Evolutionary conservation across 1,139 yeast species (phyloP).

Genomic region (Yamadazyma diddensiae): DNA sequence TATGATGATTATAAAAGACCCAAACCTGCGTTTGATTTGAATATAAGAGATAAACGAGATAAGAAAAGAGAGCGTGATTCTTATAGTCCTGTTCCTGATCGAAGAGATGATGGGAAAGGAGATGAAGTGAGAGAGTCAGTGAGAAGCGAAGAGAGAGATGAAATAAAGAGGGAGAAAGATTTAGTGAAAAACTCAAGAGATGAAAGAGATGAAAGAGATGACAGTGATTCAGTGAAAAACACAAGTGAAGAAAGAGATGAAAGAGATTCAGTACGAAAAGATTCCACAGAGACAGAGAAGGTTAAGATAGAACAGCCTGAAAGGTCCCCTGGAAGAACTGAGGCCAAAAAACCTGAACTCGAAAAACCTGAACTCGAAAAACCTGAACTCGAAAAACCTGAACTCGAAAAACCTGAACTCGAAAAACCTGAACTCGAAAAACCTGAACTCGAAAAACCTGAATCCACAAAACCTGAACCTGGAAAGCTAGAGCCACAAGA

Average conservation of each 20-base stretch:
- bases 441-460: too few relatives aligned
- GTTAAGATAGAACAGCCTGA: too few relatives aligned
- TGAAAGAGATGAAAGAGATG: constrained; percentile 9
- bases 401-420: too few relatives aligned
- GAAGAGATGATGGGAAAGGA: background rate
- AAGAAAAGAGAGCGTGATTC: constrained; percentile 2
- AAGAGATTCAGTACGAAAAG: too few relatives aligned
- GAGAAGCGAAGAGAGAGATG: background rate
- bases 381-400: too few relatives aligned
- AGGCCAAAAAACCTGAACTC: too few relatives aligned
- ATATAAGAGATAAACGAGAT: constrained; percentile 6
- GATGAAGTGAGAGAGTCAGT: constrained; percentile 2
- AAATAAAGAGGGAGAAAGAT: background rate
- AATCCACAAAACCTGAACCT: too few relatives aligned
- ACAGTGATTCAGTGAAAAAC: constrained; percentile 2
- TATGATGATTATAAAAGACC: constrained; percentile 10
- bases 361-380: too few relatives aligned
- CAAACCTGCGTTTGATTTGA: constrained; percentile 16
- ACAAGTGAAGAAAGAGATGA: background rate
- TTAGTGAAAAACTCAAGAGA: constrained; percentile 2
- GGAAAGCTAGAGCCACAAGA: too few relatives aligned
- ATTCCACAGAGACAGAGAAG: too few relatives aligned
- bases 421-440: too few relatives aligned
- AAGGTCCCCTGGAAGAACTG: too few relatives aligned
- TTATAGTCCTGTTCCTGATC: constrained; percentile 2